Conservation (phyloP, 805 yeast genomes). For the Lachancea cidri region DNA sequence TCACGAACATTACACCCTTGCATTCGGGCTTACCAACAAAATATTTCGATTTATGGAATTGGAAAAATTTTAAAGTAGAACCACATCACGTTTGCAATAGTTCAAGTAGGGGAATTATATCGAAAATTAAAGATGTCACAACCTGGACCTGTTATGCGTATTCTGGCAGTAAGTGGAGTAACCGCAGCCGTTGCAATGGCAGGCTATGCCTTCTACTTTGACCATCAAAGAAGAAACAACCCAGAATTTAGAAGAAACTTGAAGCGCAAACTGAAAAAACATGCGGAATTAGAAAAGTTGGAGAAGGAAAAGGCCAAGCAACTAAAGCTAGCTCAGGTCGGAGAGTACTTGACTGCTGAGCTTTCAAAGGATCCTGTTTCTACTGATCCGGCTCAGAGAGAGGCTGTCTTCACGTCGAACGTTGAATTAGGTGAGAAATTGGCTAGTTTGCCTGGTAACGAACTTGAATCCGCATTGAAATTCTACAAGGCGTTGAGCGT, state of each 20-base stretch:
- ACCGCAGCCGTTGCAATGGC: conserved; percentile 50
- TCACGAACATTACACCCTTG: not conserved
- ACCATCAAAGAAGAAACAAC: conserved; percentile 81
- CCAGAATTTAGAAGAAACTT: conserved; percentile 75
- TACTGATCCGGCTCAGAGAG: conserved; percentile 60
- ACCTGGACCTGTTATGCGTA: conserved; percentile 17
- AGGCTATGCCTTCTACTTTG: conserved; percentile 85
- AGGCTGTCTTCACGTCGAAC: conserved; percentile 73
- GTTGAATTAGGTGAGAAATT: conserved; percentile 83
- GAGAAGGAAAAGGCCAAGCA: conserved; percentile 54
- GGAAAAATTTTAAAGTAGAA: not conserved
- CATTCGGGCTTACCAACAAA: not conserved
- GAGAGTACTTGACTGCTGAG: conserved; percentile 57
- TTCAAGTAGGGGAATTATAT: not conserved
- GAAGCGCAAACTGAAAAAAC: conserved; percentile 56
- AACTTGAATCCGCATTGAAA: conserved; percentile 77
- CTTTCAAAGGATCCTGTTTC: conserved; percentile 74
- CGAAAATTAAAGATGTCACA: conserved; percentile 16
- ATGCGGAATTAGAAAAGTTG: conserved; percentile 51
- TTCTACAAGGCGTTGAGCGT: conserved; percentile 92
- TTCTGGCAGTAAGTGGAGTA: conserved; percentile 33
- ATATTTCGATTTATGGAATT: not conserved
- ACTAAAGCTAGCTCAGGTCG: conserved; percentile 54
- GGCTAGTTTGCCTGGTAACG: conserved; percentile 58
- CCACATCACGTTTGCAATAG: not conserved